phyloP scores from a whole-genome alignment of 2,329 filamentous ascomycete species.

The Fusarium cicatricum region DNA sequence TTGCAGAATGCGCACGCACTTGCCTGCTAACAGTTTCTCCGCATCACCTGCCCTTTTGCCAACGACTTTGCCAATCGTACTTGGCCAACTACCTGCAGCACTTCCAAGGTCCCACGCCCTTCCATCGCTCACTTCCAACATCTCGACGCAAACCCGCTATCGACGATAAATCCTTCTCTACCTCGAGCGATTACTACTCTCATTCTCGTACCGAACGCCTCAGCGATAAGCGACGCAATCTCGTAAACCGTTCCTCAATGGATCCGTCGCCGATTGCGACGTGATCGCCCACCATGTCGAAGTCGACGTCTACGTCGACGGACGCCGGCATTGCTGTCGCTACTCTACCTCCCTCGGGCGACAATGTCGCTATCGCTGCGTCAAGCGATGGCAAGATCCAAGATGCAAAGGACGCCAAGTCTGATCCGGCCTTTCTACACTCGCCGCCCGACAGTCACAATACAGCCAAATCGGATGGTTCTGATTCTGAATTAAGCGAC shows the following conservation, averaged over 20 bases:
- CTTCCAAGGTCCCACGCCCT: conserved; percentile 27
- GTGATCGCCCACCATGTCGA: conserved; percentile 55
- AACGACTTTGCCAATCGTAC: conserved; percentile 24
- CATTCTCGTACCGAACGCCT: conserved; percentile 14
- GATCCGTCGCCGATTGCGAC: conserved; percentile 49
- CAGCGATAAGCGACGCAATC: conserved; percentile 24
- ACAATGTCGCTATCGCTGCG: conserved; percentile 36
- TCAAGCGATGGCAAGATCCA: conserved; percentile 42
- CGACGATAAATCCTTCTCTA: background rate
- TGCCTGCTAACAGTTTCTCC: conserved; percentile 39
- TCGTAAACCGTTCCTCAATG: conserved; percentile 41
- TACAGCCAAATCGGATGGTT: conserved; percentile 65
- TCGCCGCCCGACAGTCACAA: conserved; percentile 72
- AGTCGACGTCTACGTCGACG: conserved; percentile 51
- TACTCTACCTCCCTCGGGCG: conserved; percentile 47
- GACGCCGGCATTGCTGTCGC: conserved; percentile 63
- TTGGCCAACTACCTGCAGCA: conserved; percentile 12
- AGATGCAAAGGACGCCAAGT: conserved; percentile 45
- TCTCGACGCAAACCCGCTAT: conserved; percentile 17
- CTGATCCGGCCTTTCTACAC: conserved; percentile 59
- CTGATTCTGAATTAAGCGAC: conserved; percentile 73
- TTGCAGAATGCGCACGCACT: conserved; percentile 4
- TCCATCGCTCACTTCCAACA: conserved; percentile 17
- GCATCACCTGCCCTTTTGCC: conserved; percentile 39
- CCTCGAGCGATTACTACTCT: conserved; percentile 12